Base-by-base conservation (phyloP, 2,329 filamentous ascomycete genomes). In the Botrytis porri region DNA sequence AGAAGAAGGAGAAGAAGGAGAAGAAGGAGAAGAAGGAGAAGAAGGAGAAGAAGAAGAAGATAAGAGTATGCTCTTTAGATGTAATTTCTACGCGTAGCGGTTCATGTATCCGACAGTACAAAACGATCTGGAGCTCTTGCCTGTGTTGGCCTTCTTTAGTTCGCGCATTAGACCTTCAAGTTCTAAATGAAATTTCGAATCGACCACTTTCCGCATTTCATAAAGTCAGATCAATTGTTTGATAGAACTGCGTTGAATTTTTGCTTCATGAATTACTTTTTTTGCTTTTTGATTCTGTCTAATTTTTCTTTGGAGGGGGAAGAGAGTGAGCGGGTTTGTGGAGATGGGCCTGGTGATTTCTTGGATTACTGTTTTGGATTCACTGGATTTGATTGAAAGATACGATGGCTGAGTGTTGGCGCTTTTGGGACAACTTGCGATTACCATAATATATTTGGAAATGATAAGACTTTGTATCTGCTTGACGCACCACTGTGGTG, bases 61-160 rank as follows among this genome's bases (percentile, higher is more conserved):
- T n/a, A n/a, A n/a, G n/a, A n/a, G n/a, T n/a, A n/a, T 54, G 25
- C 7, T n/a, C 6, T n/a, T n/a, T 25, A 16, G 12, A 54, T n/a
- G 16, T 14, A 16, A 1, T 12, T n/a, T 54, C 25, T 54, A 16
- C 1, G 25, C 25, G 25, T 14, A 3, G 0, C 0, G 12, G 0
- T 6, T 0, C 16, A 16, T 6, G 4, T n/a, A n/a, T 54, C 48
- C 14, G n/a, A n/a, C 25, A 14, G 48, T n/a, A 25, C 10, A n/a
- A 16, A 22, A 16, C 6, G 12, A 14, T 54, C 22, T 12, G 48
- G 25, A n/a, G 22, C 25, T 29, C 25, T 54, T 54, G 25, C 2
- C 25, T 54, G 10, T n/a, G 48, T n/a, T n/a, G 25, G 25, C 25
- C 22, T 16, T 16, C 25, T 54, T 54, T 54, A 4, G 48, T n/a